A percentile compares a stretch with the other conserved stretches of the same genome.
phyloP scores from a whole-genome alignment of 305 asterid genomes.

The Fraxinus latifolia region DNA sequence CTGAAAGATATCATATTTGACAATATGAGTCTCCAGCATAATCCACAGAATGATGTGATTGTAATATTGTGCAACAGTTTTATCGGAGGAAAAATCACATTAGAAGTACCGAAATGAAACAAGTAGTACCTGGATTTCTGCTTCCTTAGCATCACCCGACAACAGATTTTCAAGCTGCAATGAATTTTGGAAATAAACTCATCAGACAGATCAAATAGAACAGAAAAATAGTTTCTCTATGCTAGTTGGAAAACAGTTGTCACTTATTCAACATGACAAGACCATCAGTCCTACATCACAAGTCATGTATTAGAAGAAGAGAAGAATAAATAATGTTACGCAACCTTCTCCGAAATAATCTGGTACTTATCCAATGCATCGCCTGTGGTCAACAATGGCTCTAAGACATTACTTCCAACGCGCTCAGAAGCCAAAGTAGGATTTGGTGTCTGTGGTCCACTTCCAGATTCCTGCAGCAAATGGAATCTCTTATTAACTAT shows the following conservation, averaged over 20 bases:
- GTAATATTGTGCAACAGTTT: not conserved
- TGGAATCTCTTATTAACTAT: not conserved
- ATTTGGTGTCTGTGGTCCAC: slow-evolving; percentile 47
- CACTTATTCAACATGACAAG: not conserved
- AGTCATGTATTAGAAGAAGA: not conserved
- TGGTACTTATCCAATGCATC: slow-evolving; percentile 92
- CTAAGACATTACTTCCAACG: slow-evolving; percentile 48
- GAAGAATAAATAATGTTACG: not conserved
- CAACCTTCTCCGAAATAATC: slow-evolving; percentile 84
- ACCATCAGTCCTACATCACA: not conserved
- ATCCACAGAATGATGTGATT: not conserved
- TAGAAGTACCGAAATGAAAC: not conserved
- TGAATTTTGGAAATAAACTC: slow-evolving; percentile 14
- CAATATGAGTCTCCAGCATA: not conserved
- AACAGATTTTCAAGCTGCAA: slow-evolving; percentile 80
- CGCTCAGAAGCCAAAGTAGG: slow-evolving; percentile 61
- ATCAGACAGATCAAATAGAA: slow-evolving; percentile 18
- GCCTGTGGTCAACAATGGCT: slow-evolving; percentile 77
- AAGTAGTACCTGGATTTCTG: slow-evolving; percentile 73
- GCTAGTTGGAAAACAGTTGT: slow-evolving; percentile 4
- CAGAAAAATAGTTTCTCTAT: not conserved
- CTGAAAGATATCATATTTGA: slow-evolving; percentile 36
- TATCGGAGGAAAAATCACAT: not conserved
- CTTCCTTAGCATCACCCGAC: slow-evolving; percentile 61
- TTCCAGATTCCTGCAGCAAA: slow-evolving; percentile 57